Base-by-base conservation (phyloP, 306 rosid genomes). In the Fragaria vesca region DNA sequence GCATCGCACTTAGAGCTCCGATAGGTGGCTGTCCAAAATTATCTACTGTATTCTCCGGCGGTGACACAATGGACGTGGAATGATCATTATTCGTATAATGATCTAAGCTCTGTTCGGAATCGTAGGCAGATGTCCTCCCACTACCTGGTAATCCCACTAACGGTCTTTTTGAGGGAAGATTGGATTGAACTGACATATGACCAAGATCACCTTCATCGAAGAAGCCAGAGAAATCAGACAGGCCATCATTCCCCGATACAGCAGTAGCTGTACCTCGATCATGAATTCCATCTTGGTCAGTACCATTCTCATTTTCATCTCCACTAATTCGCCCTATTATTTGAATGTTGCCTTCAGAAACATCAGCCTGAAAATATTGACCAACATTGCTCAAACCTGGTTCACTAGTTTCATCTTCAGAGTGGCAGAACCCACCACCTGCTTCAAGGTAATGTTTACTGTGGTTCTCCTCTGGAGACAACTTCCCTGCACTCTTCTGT, bases 241-340 rank as follows among this genome's bases (percentile, higher is more conserved):
- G 62, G 18, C 79, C 73, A 26, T 76, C 78, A 73, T 20, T 70
- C 58, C 76, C 77, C 26, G 76, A 60, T 11, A 60, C 36, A 55
- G 71, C 54, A 11, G 74, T 34, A 69, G 78, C 76, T 9, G 74
- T 75, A 21, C 66, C 58, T 38, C 4, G 78, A 17, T 36, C 81
- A 67, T 75, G 74, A 80, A 17, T 17, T 77, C 77, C 85, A 76
- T 80, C 82, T 30, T 36, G 70, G 67, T 78, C 67, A 45, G 76
- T 9, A 72, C 74, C 70, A 26, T 18, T 72, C 72, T 87, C 85
- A 75, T 50, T 74, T 36, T 91, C 92, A 43, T 87, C 91, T 43
- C 75, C 24, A 81, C 92, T 88, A 78, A 90, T 87, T 13, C 93
- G 92, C 67, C 97, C 97, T 75, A 90, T 96, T 66, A 74, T 72